Base-by-base conservation (phyloP, 208 protist species). In the Trypanosoma mega region DNA sequence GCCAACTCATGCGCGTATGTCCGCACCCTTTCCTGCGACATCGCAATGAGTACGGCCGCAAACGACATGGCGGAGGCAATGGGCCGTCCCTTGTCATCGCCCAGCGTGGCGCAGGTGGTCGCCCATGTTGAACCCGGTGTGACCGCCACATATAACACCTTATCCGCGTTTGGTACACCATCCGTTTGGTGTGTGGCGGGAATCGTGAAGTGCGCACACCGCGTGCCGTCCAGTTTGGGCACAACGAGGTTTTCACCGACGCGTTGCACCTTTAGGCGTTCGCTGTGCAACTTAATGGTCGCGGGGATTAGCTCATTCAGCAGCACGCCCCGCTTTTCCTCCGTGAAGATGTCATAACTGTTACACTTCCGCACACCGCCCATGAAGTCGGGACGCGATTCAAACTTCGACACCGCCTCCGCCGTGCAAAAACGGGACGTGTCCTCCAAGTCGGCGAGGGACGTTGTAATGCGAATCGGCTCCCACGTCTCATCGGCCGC, bases 1-100 rank as follows among this genome's bases (percentile, higher is more conserved):
- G 84, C 57, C 0, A 94, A 53, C 71, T 93, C 89, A 60, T 93
- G 88, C 4, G 68, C 46, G 7, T 82, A 46, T 6, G 50, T 46
- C 34, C 85, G 50, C 11, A 47, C 44, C 23, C 68, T 68, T 1
- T 66, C 54, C 6, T 46, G 54, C 2, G 5, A 18, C 45, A 36
- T 34, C 16, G 3, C 2, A 37, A 84, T 66, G 48, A 74, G 44
- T 44, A n/a, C 45, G 0, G 80, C 61, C 2, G 72, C 49, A n/a
- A 85, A 47, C 66, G 76, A 82, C 33, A 70, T 24, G 18, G 75
- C 70, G 18, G 70, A 79, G 14, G 76, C 69, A 7, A 74, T 44
- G 2, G 80, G 78, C 6, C 55, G 71, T 8, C 39, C 44, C n/a
- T 54, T 47, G 1, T 39, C n/a, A n/a, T 57, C 47, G n/a, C n/a